Conservation (phyloP, 306 rosid genomes). For the Vigna unguiculata region DNA sequence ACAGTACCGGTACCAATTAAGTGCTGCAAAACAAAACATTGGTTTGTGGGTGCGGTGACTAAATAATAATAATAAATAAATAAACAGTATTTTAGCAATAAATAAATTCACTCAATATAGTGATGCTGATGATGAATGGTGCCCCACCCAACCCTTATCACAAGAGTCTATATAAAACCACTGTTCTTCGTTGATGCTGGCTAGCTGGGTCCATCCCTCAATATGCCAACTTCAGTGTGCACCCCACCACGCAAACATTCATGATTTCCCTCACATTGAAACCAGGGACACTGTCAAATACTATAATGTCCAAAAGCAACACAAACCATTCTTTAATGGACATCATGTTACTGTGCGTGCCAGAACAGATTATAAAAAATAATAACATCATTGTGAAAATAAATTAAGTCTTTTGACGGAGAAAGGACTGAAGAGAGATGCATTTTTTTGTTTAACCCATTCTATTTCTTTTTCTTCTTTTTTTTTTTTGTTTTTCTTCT, state of each 20-base stretch:
- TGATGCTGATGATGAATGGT: slow-evolving; percentile 39
- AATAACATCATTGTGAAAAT: background rate
- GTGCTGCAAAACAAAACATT: slow-evolving; percentile 24
- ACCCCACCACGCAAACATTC: slow-evolving; percentile 48
- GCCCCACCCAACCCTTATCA: slow-evolving; percentile 33
- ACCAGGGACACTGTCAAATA: slow-evolving; percentile 27
- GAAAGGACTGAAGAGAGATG: slow-evolving; percentile 37
- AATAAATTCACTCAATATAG: slow-evolving; percentile 19
- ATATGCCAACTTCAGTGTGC: slow-evolving; percentile 33
- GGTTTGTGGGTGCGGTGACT: background rate
- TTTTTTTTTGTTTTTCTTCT: background rate
- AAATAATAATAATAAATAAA: background rate
- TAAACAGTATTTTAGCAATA: background rate
- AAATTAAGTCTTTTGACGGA: background rate
- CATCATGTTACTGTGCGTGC: slow-evolving; percentile 36
- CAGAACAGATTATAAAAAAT: slow-evolving; percentile 1
- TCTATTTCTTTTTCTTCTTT: background rate
- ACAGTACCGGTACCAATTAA: slow-evolving; percentile 5
- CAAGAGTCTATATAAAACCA: slow-evolving; percentile 17
- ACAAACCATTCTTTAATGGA: slow-evolving; percentile 38
- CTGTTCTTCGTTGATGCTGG: background rate
- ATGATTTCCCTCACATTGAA: slow-evolving; percentile 49
- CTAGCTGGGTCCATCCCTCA: slow-evolving; percentile 28
- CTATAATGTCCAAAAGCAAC: slow-evolving; percentile 28
- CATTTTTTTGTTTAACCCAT: background rate